Evolutionary conservation across 345 rosid species (phyloP), one percentile per base, ranked within the genome.

Genomic region (Hibiscus syriacus): DNA sequence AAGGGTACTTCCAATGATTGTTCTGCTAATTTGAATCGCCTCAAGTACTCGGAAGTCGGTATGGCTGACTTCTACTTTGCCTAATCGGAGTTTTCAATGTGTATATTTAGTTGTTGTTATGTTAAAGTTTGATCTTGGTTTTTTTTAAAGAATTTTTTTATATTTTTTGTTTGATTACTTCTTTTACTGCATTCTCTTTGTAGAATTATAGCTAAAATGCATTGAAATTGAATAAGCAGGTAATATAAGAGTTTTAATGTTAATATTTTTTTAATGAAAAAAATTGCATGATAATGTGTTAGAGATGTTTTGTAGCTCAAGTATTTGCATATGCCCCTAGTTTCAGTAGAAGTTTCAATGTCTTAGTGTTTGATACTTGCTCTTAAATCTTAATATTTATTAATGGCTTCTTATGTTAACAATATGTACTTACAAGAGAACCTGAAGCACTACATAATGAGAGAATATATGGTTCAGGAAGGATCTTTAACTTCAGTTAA

Each of bases 21-120:
- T 23, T 77, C 72, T 36, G 79, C 84, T 2, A 63, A 36, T 46
- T 62, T 70, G 32, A 89, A 84, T 71, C 87, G 96, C 2, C 76
- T 90, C 69, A 90, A 90, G 79, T 93, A 77, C 66, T 72, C 54
- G n/a, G n/a, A n/a, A n/a, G n/a, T n/a, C n/a, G 89, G 98, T 86
- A 76, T 52, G 75, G 5, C 26, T 64, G 5, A 2, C 12, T 57
- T 57, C 17, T 56, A 27, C 32, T 32, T 60, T 0, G 48, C n/a
- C 8, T 30, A 11, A 12, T 55, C 26, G n/a, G 5, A 14, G 6
- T 56, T 32, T 56, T 14, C 20, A 17, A 6, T 20, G 8, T 38
- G 6, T 52, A 20, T 36, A 55, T 52, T 67, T 76, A 3, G 30
- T 45, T 58, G 22, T 39, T 22, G 8, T 17, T 22, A 0, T 53